Evolutionary conservation across 2,329 filamentous ascomycete genomes (phyloP).

Genomic region (Ramichloridium luteum): DNA sequence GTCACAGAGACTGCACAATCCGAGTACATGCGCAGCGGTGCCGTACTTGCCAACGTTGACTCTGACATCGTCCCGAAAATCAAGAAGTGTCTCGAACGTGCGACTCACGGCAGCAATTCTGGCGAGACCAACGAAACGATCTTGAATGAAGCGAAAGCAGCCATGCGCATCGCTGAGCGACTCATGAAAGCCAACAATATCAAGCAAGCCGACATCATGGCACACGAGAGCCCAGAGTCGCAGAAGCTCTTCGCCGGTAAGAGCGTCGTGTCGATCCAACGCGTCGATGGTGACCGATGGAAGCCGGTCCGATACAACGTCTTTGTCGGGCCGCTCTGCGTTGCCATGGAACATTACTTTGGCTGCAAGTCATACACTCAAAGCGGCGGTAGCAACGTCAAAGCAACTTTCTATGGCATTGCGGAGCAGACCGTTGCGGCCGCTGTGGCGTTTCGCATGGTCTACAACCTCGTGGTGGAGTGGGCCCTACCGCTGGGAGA

Average conservation of each 20-base stretch:
- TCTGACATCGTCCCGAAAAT: constrained; percentile 6
- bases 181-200: constrained; percentile 11
- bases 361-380: constrained; percentile 2
- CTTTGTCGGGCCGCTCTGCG: constrained; percentile 1
- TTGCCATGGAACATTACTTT: constrained; percentile 8
- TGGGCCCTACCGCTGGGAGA: constrained; percentile 11
- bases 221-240: constrained; percentile 5
- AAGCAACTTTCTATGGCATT: constrained; percentile 16
- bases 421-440: constrained; percentile 16
- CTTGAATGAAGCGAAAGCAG: constrained; percentile 8
- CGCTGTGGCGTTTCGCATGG: constrained; percentile 17
- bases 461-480: constrained; percentile 13
- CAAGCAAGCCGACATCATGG: constrained; percentile 10
- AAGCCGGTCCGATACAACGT: constrained; percentile 3
- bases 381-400: neutral
- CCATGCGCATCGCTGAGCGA: constrained; percentile 6
- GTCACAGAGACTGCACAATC: constrained; percentile 5
- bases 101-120: constrained; percentile 4
- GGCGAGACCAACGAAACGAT: too few species aligned
- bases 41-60: constrained; percentile 4
- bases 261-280: constrained; percentile 6
- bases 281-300: constrained; percentile 7
- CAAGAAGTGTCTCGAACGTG: constrained; percentile 9
- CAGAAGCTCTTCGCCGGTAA: constrained; percentile 6
- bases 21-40: constrained; percentile 2